Evolutionary conservation across 2,329 filamentous ascomycete genomes (phyloP).

Genomic region (Colletotrichum gigasporum): DNA sequence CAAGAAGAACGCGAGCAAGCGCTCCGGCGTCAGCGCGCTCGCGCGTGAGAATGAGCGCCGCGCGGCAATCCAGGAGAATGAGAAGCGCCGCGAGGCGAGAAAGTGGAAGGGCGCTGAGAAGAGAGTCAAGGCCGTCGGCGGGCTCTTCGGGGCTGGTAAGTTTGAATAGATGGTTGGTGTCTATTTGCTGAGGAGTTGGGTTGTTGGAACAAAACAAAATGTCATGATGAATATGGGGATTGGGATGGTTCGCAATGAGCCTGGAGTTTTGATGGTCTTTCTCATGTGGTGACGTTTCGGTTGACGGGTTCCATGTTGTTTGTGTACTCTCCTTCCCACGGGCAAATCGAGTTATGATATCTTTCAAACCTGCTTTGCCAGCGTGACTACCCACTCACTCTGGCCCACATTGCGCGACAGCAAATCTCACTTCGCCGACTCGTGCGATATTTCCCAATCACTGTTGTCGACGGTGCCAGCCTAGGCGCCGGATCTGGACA

Average conservation of each 20-base stretch:
- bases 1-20: conserved; percentile 68
- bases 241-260: too few relatives aligned
- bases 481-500: too few relatives aligned
- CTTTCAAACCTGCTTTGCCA: too few relatives aligned
- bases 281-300: not conserved
- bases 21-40: conserved; percentile 69
- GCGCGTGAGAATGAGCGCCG: conserved; percentile 67
- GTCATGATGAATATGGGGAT: not conserved
- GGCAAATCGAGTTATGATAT: too few relatives aligned
- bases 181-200: not conserved
- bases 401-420: too few relatives aligned
- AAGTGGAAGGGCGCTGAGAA: conserved; percentile 67
- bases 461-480: too few relatives aligned
- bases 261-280: not conserved
- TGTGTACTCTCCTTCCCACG: too few relatives aligned
- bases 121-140: conserved; percentile 65
- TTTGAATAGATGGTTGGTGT: conserved; percentile 52
- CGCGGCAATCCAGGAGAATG: conserved; percentile 63
- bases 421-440: too few relatives aligned
- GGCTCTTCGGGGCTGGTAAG: conserved; percentile 65
- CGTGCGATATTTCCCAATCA: too few relatives aligned
- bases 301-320: too few relatives aligned
- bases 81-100: conserved; percentile 66
- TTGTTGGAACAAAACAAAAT: not conserved
- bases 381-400: too few relatives aligned